These are phyloP conservation scores for Lyophyllum atratum DNA, from an alignment of 768 basidiomycete genomes.

Conservation along the genomic window DNA sequence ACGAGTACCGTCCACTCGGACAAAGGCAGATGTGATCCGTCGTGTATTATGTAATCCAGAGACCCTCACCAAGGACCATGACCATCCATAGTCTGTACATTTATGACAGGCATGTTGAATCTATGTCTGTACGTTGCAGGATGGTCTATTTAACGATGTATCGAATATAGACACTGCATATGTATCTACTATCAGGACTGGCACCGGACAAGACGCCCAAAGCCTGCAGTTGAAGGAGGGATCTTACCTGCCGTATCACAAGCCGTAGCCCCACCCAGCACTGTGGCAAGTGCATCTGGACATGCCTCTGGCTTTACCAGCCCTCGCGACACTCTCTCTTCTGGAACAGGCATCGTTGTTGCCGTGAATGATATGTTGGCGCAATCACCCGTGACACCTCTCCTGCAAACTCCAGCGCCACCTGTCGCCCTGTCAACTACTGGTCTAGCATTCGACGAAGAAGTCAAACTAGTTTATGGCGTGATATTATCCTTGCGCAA, in stretches of 20 bases:
- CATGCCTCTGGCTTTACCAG: slow-evolving; percentile 46
- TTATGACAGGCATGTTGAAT: slow-evolving; percentile 72
- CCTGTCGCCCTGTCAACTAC: slow-evolving; percentile 42
- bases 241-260: slow-evolving; percentile 82
- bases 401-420: slow-evolving; percentile 34
- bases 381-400: slow-evolving; percentile 36
- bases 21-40: too few relatives aligned
- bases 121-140: neutral
- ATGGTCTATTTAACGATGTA: slow-evolving; percentile 10
- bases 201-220: slow-evolving; percentile 78
- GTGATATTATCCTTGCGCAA: slow-evolving; percentile 88
- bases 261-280: slow-evolving; percentile 46
- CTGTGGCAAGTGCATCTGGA: slow-evolving; percentile 32
- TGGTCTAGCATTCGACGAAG: slow-evolving; percentile 91
- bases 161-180: slow-evolving; percentile 70
- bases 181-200: slow-evolving; percentile 97
- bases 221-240: slow-evolving; percentile 70
- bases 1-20: too few relatives aligned
- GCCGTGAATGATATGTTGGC: slow-evolving; percentile 49
- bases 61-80: slow-evolving; percentile 46
- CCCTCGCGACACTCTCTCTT: slow-evolving; percentile 68
- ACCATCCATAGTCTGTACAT: slow-evolving; percentile 93
- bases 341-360: slow-evolving; percentile 67
- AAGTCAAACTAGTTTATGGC: slow-evolving; percentile 96
- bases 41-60: slow-evolving; percentile 18